Percentiles rank a stretch among this genome's conserved stretches.
Evolutionary conservation across 2,329 filamentous ascomycete species (phyloP).

Genomic region (Fusarium udum): DNA sequence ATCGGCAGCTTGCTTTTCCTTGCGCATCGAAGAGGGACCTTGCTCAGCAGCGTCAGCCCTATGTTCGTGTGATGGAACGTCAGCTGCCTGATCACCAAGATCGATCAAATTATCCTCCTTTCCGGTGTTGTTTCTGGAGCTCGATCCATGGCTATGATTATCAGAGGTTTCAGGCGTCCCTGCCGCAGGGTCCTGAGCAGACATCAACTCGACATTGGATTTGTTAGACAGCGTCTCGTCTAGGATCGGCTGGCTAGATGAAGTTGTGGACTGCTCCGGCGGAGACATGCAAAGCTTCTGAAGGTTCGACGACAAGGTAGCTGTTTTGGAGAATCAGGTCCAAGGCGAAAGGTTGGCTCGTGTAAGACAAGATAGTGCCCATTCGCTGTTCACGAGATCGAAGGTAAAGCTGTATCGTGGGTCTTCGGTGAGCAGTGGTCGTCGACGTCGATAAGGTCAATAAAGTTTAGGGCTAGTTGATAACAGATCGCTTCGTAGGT

Average conservation of each 20-base stretch:
- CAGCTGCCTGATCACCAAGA: constrained; percentile 25
- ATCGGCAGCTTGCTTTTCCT: constrained; percentile 41
- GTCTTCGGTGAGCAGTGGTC: constrained; percentile 2
- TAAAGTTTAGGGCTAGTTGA: neutral
- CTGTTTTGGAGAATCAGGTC: neutral
- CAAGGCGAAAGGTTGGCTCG: constrained; percentile 17
- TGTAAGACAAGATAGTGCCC: constrained; percentile 32
- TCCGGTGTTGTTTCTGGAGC: neutral
- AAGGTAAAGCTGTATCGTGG: constrained; percentile 28
- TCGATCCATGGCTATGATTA: constrained; percentile 1
- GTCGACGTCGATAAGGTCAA: neutral
- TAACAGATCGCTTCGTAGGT: neutral
- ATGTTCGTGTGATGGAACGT: constrained; percentile 5
- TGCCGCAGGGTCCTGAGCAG: constrained; percentile 24
- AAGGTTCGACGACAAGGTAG: neutral
- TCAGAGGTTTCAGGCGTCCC: constrained; percentile 15
- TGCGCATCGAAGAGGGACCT: constrained; percentile 23
- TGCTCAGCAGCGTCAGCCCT: constrained; percentile 5
- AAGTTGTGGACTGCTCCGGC: constrained; percentile 45
- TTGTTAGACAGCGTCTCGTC: constrained; percentile 43
- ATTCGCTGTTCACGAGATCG: constrained; percentile 37
- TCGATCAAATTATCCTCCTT: constrained; percentile 36
- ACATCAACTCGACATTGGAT: constrained; percentile 44
- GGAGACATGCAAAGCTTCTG: constrained; percentile 50
- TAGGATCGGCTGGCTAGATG: constrained; percentile 42